A percentile compares a stretch with the other conserved stretches of the same genome.
phyloP scores from a whole-genome alignment of 495 filamentous ascomycete genomes.

The Podospora anserina region DNA sequence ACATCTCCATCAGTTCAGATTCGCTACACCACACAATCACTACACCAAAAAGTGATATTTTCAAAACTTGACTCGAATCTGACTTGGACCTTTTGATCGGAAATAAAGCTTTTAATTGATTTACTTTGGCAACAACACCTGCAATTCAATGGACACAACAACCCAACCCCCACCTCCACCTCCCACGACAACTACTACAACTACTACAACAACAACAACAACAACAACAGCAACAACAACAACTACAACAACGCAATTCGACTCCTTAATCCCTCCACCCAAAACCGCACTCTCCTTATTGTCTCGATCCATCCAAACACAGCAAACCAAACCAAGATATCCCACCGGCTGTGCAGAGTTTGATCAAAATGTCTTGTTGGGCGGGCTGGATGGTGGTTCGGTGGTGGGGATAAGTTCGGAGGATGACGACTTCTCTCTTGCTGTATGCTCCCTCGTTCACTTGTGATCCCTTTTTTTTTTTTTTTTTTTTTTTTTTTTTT shows the following conservation, averaged over 20 bases:
- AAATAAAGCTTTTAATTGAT: too few species aligned
- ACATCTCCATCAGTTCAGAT: neutral
- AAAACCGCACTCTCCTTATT: neutral
- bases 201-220: neutral
- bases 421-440: constrained; percentile 36
- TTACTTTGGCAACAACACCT: too few species aligned
- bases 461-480: neutral
- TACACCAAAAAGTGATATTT: neutral
- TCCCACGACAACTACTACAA: neutral
- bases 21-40: neutral
- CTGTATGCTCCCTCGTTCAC: constrained; percentile 32
- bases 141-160: neutral
- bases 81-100: neutral
- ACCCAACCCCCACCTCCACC: neutral
- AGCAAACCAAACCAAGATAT: constrained; percentile 18
- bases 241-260: neutral
- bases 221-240: too few species aligned
- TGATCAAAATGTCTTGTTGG: constrained; percentile 44
- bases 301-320: constrained; percentile 5
- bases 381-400: constrained; percentile 45
- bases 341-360: constrained; percentile 43
- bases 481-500: neutral
- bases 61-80: neutral
- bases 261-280: neutral
- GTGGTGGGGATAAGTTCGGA: constrained; percentile 51